Evolutionary conservation across 2,329 filamentous ascomycete genomes (phyloP).

Genomic region (Didymella glomerata): DNA sequence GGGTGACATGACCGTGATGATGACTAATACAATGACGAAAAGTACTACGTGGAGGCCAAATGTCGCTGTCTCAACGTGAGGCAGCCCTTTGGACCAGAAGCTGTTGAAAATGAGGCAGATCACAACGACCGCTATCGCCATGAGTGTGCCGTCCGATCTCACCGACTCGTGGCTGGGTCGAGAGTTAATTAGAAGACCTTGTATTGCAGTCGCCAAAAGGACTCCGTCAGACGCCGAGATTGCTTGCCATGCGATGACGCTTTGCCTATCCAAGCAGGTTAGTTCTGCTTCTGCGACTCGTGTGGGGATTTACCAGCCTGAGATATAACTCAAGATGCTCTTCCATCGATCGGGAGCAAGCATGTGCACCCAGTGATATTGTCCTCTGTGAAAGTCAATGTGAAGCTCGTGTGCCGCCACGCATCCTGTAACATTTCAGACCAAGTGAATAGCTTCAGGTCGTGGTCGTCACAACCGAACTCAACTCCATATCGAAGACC

Average conservation of each 20-base stretch:
- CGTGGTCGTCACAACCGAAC: background rate
- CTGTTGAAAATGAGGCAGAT: constrained; percentile 49
- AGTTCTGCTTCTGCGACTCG: background rate
- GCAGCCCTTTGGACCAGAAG: constrained; percentile 52
- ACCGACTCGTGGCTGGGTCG: background rate
- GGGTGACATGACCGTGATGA: constrained; percentile 57
- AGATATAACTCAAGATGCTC: background rate
- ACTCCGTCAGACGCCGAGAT: background rate
- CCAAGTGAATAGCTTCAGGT: background rate
- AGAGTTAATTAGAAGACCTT: background rate
- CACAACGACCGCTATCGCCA: constrained; percentile 25
- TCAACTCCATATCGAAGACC: background rate
- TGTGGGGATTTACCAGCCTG: background rate
- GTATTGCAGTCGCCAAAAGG: background rate
- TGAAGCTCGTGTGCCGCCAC: background rate
- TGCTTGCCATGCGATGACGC: background rate
- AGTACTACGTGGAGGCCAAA: constrained; percentile 48
- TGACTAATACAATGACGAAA: constrained; percentile 56
- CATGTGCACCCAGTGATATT: background rate
- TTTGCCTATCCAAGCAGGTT: background rate
- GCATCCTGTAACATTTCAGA: background rate
- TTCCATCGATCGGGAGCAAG: background rate
- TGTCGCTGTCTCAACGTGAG: constrained; percentile 2
- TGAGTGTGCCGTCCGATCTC: background rate
- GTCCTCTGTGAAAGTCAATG: background rate